Evolutionary conservation across 2,329 filamentous ascomycete species (phyloP), one percentile per base, ranked within the genome.

Genomic region (Cytospora mali): DNA sequence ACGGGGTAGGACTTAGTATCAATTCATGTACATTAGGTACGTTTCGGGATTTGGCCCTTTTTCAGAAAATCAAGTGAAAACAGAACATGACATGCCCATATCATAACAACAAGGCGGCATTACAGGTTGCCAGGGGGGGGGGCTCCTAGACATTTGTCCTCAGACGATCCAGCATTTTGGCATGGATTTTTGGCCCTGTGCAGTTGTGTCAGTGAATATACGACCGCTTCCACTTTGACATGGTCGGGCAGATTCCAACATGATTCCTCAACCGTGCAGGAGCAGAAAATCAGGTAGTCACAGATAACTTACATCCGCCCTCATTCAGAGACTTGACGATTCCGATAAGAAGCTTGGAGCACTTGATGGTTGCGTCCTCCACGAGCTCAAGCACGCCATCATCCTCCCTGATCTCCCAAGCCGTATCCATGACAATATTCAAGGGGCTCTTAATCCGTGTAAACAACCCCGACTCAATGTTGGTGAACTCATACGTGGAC

Each of bases 401-500:
- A 18, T 69, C 71, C 2, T 64, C 75, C 39, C 70, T 68, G 31
- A 73, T 68, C 65, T 76, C 72, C 83, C 83, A 86, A 18, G 76
- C 69, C 18, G 82, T 83, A 70, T 86, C 83, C 76, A 86, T 80
- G 2, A 80, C 72, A 35, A 84, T 74, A 51, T 75, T 77, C 71
- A 86, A 68, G 23, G 83, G 82, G 48, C 80, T 81, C 50, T 74
- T 75, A 59, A 85, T 80, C 11, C 82, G 73, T 49, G 83, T 79
- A 69, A 84, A 85, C 7, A 83, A 68, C 21, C 84, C 84, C 29
- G 71, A 75, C n/a, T 74, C 73, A 21, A 81, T 72, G 65, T 83
- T 72, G 21, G 81, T 79, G 64, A 85, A 81, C 72, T 85, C 83
- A 69, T 83, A 83, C 6, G 71, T 79, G 73, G 82, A 84, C 58